phyloP scores from a whole-genome alignment of 352 stramenopile genomes.

The Phytophthora syringae region DNA sequence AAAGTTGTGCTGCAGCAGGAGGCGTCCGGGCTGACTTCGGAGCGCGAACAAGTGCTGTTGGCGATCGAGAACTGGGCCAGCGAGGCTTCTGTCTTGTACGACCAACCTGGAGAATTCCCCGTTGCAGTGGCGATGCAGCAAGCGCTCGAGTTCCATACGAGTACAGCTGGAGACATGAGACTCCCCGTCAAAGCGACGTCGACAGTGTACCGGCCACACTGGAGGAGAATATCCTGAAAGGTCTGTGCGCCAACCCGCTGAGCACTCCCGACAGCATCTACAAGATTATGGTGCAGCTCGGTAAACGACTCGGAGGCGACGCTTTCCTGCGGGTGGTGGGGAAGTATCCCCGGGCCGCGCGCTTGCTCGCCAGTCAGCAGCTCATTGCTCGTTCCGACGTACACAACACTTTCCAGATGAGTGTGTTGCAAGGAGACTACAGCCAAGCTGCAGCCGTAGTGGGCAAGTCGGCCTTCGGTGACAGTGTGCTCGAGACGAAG shows the following conservation, averaged over 20 bases:
- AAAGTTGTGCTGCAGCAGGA: constrained; percentile 43
- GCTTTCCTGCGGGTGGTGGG: constrained; percentile 46
- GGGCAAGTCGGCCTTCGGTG: constrained; percentile 55
- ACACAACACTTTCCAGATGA: constrained; percentile 40
- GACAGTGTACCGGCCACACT: constrained; percentile 22
- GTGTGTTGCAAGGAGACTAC: constrained; percentile 31
- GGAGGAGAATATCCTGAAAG: constrained; percentile 58
- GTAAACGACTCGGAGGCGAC: constrained; percentile 29
- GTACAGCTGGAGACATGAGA: constrained; percentile 1
- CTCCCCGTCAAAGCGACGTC: neutral
- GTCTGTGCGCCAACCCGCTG: constrained; percentile 47
- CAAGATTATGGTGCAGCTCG: constrained; percentile 46
- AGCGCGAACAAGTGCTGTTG: constrained; percentile 41
- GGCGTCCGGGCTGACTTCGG: constrained; percentile 19
- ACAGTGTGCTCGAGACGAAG: constrained; percentile 49
- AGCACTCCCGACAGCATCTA: constrained; percentile 57
- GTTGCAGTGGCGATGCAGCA: constrained; percentile 40
- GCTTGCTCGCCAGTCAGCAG: constrained; percentile 52
- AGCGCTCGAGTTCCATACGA: constrained; percentile 35
- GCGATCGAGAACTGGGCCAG: constrained; percentile 60
- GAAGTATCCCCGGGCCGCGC: constrained; percentile 51
- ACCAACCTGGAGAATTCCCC: constrained; percentile 45
- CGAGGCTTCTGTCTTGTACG: constrained; percentile 48
- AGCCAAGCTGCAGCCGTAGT: constrained; percentile 40
- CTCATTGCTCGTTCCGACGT: constrained; percentile 42